Conservation (phyloP, 352 stramenopile genomes). For the Phytophthora colocasiae region DNA sequence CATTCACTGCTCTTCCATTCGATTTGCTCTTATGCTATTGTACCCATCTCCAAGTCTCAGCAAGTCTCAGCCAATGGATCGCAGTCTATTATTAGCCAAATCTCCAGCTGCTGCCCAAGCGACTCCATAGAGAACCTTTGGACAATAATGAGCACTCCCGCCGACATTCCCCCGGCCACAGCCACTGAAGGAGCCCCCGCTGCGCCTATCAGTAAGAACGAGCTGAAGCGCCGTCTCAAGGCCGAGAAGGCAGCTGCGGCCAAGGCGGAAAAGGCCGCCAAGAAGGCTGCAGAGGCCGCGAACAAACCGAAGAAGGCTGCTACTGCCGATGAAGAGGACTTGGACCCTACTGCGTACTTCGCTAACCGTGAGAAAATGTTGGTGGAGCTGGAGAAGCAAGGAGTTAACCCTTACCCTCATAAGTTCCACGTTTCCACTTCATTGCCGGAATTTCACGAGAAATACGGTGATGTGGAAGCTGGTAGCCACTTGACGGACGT, state of each 20-base stretch:
- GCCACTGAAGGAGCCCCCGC: conserved; percentile 19
- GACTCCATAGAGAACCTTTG: conserved; percentile 2
- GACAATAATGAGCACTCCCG: conserved; percentile 28
- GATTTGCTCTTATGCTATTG: too few relatives aligned
- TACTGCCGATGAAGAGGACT: conserved; percentile 91
- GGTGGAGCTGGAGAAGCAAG: conserved; percentile 90
- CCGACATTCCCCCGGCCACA: conserved; percentile 10
- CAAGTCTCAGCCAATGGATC: conserved; percentile 16
- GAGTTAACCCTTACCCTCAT: conserved; percentile 97
- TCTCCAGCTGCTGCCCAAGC: conserved; percentile 8
- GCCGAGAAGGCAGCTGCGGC: conserved; percentile 93
- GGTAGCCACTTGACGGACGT: conserved; percentile 86
- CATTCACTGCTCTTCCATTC: too few relatives aligned
- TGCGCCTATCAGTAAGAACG: conserved; percentile 95
- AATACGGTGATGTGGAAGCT: conserved; percentile 84
- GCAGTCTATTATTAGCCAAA: conserved; percentile 9
- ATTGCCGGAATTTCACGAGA: conserved; percentile 94
- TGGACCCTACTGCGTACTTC: conserved; percentile 98
- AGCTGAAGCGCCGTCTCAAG: conserved; percentile 98
- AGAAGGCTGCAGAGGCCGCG: conserved; percentile 89
- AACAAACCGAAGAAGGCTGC: conserved; percentile 89
- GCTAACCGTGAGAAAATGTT: conserved; percentile 94
- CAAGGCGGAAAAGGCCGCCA: conserved; percentile 89
- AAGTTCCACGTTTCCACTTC: conserved; percentile 97
- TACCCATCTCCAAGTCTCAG: conserved; percentile 5